Evolutionary conservation across 257 asterid genomes (phyloP).

Genomic region (Verbascum thapsus): DNA sequence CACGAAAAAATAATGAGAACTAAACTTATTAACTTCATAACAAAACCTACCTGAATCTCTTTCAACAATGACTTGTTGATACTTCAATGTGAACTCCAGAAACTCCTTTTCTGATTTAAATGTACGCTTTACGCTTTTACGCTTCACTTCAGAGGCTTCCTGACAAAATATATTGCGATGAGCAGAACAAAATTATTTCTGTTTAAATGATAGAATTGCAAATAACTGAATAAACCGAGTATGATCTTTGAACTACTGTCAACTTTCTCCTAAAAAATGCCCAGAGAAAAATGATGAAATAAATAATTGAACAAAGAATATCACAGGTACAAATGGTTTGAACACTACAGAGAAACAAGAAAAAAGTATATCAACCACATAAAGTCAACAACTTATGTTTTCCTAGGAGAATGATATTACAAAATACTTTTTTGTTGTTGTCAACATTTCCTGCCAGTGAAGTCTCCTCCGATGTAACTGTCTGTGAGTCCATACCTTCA

Average conservation of each 20-base stretch:
- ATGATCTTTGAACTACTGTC: conserved; percentile 17
- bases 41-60: conserved; percentile 88
- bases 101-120: conserved; percentile 81
- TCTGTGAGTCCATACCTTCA: conserved; percentile 36
- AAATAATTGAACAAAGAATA: conserved; percentile 16
- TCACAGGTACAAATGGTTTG: background rate
- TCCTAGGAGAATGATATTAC: conserved; percentile 32
- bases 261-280: conserved; percentile 19
- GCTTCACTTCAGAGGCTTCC: conserved; percentile 82
- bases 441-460: conserved; percentile 47
- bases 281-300: background rate
- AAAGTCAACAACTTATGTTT: background rate
- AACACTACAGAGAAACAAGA: conserved; percentile 11
- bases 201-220: conserved; percentile 9
- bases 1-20: conserved; percentile 15
- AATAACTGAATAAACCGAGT: background rate
- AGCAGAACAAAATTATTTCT: background rate
- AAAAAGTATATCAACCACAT: conserved; percentile 1
- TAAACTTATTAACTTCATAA: conserved; percentile 20
- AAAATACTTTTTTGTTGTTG: conserved; percentile 54
- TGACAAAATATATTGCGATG: conserved; percentile 31
- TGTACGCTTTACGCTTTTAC: conserved; percentile 71
- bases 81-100: conserved; percentile 84
- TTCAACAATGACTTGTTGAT: conserved; percentile 87
- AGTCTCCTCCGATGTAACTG: conserved; percentile 37